Conservation (phyloP, 139 green algal genomes). For the Chlamydomonas sphaeroides region DNA sequence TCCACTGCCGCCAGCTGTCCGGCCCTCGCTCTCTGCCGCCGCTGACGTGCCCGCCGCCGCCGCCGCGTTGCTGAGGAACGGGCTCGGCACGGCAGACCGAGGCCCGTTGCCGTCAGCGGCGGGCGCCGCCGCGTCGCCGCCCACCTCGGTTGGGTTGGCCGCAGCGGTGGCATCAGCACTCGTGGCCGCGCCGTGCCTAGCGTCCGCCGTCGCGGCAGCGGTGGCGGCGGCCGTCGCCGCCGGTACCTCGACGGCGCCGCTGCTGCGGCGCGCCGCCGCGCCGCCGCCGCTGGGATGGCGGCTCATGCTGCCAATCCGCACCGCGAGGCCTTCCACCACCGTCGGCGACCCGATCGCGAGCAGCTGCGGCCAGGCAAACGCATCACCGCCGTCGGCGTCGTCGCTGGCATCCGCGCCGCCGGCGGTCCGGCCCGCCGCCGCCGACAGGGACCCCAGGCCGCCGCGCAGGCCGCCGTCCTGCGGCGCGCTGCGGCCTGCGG, state of each 20-base stretch:
- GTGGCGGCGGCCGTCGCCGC: no score
- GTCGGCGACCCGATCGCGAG: constrained; percentile 34
- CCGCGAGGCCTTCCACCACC: constrained; percentile 5
- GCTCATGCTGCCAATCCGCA: background rate
- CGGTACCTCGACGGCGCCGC: no score
- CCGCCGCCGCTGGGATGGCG: background rate
- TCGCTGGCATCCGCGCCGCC: background rate
- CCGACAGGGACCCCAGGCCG: background rate
- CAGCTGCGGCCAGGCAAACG: constrained; percentile 19
- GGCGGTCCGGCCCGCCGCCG: background rate
- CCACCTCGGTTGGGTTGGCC: no score
- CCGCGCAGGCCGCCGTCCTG: background rate
- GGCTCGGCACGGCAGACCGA: no score
- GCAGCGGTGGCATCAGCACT: no score
- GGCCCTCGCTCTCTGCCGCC: no score
- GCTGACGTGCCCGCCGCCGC: background rate
- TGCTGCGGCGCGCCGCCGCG: background rate
- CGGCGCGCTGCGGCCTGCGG: no score
- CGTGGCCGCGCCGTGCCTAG: no score
- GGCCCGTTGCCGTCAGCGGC: no score
- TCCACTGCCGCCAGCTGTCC: background rate
- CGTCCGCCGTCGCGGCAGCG: no score
- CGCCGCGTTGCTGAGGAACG: background rate
- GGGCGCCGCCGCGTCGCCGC: no score
- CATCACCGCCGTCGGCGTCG: background rate